Percentiles rank a stretch among this genome's conserved stretches.
Conservation (phyloP, 345 rosid species). For the Camelina sativa region DNA sequence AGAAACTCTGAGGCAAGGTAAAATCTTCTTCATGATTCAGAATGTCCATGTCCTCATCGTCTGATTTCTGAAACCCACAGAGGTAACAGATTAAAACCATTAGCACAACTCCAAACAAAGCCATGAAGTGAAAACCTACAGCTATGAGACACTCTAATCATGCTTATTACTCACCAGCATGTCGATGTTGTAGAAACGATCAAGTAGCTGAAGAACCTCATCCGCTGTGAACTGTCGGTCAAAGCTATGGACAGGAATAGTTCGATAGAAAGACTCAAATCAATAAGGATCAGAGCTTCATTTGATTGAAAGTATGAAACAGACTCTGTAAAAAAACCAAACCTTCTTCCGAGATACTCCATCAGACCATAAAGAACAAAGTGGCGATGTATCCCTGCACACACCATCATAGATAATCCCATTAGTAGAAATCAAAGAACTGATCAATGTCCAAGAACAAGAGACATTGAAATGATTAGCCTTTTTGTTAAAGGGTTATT, state of each 20-base stretch:
- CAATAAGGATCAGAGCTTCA: conserved; percentile 12
- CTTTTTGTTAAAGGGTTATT: neutral
- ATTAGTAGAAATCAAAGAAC: conserved; percentile 25
- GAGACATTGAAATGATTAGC: neutral
- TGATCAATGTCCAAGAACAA: conserved; percentile 23
- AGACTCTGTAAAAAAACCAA: conserved; percentile 27
- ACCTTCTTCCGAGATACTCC: conserved; percentile 93
- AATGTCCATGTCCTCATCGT: conserved; percentile 82
- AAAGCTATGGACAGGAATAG: conserved; percentile 56
- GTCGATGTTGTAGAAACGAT: conserved; percentile 91
- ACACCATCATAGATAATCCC: neutral
- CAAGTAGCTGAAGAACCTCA: conserved; percentile 91
- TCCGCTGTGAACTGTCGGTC: conserved; percentile 82
- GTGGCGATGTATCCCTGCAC: conserved; percentile 88
- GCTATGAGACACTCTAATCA: neutral
- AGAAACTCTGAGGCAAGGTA: conserved; percentile 79
- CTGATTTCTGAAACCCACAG: conserved; percentile 66
- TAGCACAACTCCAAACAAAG: neutral
- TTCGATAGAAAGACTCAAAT: conserved; percentile 9
- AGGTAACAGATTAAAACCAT: neutral
- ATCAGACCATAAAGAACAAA: conserved; percentile 90
- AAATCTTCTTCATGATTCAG: conserved; percentile 91
- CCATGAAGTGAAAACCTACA: conserved; percentile 1
- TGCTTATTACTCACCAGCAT: conserved; percentile 68
- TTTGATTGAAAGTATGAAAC: neutral